phyloP scores from a whole-genome alignment of 345 rosid genomes.

The Syzygium oleosum region DNA sequence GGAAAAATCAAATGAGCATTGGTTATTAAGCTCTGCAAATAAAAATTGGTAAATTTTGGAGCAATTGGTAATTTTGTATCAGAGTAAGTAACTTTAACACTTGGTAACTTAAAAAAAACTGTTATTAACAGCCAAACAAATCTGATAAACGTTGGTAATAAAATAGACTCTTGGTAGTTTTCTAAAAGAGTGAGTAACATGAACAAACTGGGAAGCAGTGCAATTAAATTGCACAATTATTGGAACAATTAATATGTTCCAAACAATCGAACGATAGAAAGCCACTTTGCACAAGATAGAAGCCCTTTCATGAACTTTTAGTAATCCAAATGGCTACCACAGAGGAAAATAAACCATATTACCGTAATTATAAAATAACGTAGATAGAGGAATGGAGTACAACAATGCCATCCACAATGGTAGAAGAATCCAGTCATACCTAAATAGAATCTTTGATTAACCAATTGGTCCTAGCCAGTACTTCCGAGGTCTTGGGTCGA shows the following conservation, averaged over 20 bases:
- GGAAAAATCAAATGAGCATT: not conserved
- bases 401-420: not conserved
- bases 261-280: not conserved
- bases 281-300: not conserved
- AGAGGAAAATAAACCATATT: not conserved
- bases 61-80: not conserved
- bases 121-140: not conserved
- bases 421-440: not conserved
- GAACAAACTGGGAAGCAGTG: not conserved
- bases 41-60: not conserved
- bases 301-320: not conserved
- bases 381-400: not conserved
- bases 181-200: not conserved
- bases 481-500: not conserved
- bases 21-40: not conserved
- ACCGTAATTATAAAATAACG: too few relatives aligned
- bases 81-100: not conserved
- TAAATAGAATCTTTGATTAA: not conserved
- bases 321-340: not conserved
- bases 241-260: not conserved
- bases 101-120: not conserved
- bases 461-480: not conserved
- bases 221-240: too few relatives aligned
- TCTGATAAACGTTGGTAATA: not conserved
- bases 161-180: not conserved